These are phyloP conservation scores for Colletotrichum neosansevieriae DNA, from an alignment of 2,329 filamentous ascomycete species.

Conservation along the genomic window DNA sequence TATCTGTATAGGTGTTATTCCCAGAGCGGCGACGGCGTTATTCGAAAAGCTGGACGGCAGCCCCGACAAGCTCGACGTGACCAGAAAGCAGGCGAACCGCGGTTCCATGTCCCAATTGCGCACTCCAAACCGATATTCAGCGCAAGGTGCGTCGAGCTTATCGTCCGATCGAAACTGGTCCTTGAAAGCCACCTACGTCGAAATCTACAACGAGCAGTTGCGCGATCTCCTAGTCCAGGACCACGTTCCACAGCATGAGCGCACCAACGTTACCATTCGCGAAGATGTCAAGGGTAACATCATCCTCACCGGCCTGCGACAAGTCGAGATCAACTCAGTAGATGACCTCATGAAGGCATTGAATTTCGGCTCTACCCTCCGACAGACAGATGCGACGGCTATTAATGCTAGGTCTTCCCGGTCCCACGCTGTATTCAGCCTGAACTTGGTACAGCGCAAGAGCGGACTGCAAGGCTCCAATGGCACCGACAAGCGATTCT, in stretches of 20 bases:
- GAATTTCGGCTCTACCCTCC: constrained; percentile 92
- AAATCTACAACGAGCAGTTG: constrained; percentile 98
- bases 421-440: constrained; percentile 95
- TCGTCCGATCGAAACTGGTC: constrained; percentile 83
- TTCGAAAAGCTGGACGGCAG: constrained; percentile 85
- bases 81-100: constrained; percentile 64
- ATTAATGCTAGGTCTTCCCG: constrained; percentile 98
- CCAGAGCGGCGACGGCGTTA: constrained; percentile 85
- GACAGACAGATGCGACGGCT: constrained; percentile 95
- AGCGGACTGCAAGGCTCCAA: constrained; percentile 64
- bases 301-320: constrained; percentile 87
- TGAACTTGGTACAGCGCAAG: constrained; percentile 92
- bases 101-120: constrained; percentile 82
- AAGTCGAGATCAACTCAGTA: constrained; percentile 89
- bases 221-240: constrained; percentile 90
- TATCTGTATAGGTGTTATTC: constrained; percentile 82
- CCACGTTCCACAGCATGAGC: constrained; percentile 74
- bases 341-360: constrained; percentile 91
- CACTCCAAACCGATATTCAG: constrained; percentile 83
- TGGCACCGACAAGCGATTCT: constrained; percentile 83
- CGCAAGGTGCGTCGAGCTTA: constrained; percentile 56
- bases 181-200: constrained; percentile 91
- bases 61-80: constrained; percentile 66
- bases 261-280: constrained; percentile 86
- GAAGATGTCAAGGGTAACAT: constrained; percentile 97